A percentile compares a stretch with the other conserved stretches of the same genome.
phyloP scores from a whole-genome alignment of 1,284 basidiomycete species.

The Pyrrhoderma lamaoense region DNA sequence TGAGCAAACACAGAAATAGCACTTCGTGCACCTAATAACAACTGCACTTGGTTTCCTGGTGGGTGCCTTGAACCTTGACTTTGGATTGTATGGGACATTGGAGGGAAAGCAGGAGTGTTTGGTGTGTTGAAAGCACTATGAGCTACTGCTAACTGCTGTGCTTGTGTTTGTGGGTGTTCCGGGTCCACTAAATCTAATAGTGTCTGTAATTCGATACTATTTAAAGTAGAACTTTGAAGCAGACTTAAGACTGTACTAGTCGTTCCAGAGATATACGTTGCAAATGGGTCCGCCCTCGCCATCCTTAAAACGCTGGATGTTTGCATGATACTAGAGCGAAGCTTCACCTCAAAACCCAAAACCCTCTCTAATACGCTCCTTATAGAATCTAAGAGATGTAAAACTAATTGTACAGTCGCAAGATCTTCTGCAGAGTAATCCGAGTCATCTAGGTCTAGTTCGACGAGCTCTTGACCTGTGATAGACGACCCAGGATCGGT shows the following conservation, averaged over 20 bases:
- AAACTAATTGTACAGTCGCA: conserved; percentile 71
- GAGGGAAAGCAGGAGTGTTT: conserved; percentile 22
- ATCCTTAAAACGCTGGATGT: conserved; percentile 52
- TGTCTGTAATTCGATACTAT: conserved; percentile 67
- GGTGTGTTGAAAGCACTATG: conserved; percentile 19
- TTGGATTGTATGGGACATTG: too few species aligned
- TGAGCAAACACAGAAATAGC: conserved; percentile 65
- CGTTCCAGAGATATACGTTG: conserved; percentile 48
- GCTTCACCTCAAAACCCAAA: conserved; percentile 57
- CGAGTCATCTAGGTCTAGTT: conserved; percentile 68
- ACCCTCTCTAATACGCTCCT: conserved; percentile 65
- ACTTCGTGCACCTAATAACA: conserved; percentile 52
- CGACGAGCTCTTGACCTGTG: conserved; percentile 54
- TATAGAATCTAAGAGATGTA: conserved; percentile 78
- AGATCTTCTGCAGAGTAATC: conserved; percentile 87
- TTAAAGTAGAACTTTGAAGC: conserved; percentile 74
- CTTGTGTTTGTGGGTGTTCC: conserved; percentile 26
- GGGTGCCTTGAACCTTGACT: conserved; percentile 22
- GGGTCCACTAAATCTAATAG: conserved; percentile 51
- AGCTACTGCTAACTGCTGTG: neutral
- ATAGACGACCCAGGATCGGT: conserved; percentile 28
- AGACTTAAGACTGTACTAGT: conserved; percentile 67
- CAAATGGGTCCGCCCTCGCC: conserved; percentile 46
- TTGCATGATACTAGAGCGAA: conserved; percentile 52
- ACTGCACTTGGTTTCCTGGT: conserved; percentile 25